Evolutionary conservation across 495 filamentous ascomycete genomes (phyloP), one percentile per base, ranked within the genome.

Genomic region (Hyaloscypha hepaticicola): DNA sequence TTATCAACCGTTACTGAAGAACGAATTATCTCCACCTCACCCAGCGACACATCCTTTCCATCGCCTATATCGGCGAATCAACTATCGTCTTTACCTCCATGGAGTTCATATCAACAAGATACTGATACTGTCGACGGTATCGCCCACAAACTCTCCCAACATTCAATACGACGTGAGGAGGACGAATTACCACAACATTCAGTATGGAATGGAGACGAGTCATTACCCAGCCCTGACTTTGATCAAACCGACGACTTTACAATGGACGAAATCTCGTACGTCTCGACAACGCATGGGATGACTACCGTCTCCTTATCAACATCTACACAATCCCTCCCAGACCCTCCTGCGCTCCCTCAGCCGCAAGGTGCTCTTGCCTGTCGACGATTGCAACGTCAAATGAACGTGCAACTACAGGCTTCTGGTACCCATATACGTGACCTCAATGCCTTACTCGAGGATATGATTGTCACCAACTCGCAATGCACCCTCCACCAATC

Each of bases 371-470:
- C n/a, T 14, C 21, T 61, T 5, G 58, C 65, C 0, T 68, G 69
- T 48, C 61, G 65, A 22, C 57, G 69, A 24, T 5, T 68, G 14
- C 66, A 71, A 50, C 62, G 69, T 4, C 69, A 71, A 51, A 33
- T 66, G 5, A 71, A 71, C 31, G 60, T 64, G 3, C 69, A 71
- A 45, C 25, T 71, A 8, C 69, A 71, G 48, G 57, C 26, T 26
- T 68, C 58, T 26, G 22, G n/a, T 4, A 28, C 9, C 8, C 69
- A 71, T 56, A 53, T 71, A 16, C 60, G 61, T 33, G 66, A 71
- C 33, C 61, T 71, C 56, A 64, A 57, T 22, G 49, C 63, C 4
- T 38, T 71, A 3, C 63, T 71, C 19, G 69, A 71, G 33, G 60
- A 71, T 19, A 71, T 71, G 69, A 61, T 71, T 21, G 27, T 21